Conservation (phyloP, 192 early-diverging fungal species). For the Coemansia sp. region DNA sequence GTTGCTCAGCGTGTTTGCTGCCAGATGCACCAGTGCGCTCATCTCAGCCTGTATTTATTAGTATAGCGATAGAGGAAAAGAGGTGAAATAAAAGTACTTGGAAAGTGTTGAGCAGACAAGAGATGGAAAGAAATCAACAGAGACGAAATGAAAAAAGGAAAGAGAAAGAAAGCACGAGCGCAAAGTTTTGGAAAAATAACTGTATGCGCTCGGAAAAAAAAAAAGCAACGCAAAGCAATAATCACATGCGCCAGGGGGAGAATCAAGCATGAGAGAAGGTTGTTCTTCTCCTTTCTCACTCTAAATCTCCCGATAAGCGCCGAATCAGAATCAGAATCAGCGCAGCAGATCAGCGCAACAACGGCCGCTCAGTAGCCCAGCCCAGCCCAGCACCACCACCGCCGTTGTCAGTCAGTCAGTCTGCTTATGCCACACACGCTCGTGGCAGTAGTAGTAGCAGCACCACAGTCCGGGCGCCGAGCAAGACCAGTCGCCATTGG, state of each 20-base stretch:
- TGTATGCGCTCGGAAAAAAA: background rate
- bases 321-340: too few species aligned
- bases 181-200: background rate
- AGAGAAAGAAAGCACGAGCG: background rate
- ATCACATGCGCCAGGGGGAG: background rate
- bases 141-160: background rate
- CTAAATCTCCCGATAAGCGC: too few species aligned
- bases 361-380: background rate
- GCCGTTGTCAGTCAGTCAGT: background rate
- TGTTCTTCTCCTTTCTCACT: background rate
- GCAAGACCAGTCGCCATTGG: conserved; percentile 52
- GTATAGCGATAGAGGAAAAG: background rate
- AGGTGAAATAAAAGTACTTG: background rate
- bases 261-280: background rate
- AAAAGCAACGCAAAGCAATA: too few species aligned
- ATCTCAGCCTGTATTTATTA: background rate
- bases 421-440: conserved; percentile 49
- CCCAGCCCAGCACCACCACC: too few species aligned
- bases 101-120: background rate
- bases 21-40: conserved; percentile 4
- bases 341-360: too few species aligned
- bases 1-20: conserved; percentile 12
- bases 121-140: conserved; percentile 12
- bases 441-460: conserved; percentile 40
- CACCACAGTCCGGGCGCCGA: conserved; percentile 1